Base-by-base conservation (phyloP, 1,139 yeast species). In the Diutina siamensis region DNA sequence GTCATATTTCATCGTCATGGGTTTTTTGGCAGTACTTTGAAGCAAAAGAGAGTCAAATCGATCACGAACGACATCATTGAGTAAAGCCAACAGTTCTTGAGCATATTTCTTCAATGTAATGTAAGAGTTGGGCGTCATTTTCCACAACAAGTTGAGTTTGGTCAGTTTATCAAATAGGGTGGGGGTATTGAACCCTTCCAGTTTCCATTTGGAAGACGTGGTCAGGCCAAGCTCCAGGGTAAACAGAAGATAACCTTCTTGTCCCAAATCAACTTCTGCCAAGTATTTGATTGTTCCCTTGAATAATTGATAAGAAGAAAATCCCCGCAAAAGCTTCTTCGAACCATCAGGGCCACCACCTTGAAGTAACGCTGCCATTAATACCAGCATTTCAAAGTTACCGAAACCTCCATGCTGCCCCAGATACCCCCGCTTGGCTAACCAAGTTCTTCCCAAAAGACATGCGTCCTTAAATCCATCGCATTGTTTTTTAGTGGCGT, bases 381-480 rank as follows among this genome's bases (percentile, higher is more conserved):
- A 63, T 42, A 83, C 67, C 22, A 92, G 81, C 63, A 88, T 88
- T 64, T 92, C 97, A 60, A 87, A 87, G 54, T 83, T 86, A 15
- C 97, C 97, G 61, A 92, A 89, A 0, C 97, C 97, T 42, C 88
- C 88, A 45, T 72, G 68, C 21, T 74, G 65, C 0, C 95, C 79
- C 5, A 76, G 72, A 49, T 87, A 77, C 0, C 95, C 95, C 52
- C 95, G 73, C 63, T 92, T 97, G 46, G 77, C 74, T 40, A 92
- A 71, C 98, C 98, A 92, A 49, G 92, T 67, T 53, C 89, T 74
- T 2, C 97, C 97, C 46, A 92, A 69, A 15, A 82, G 76, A 52
- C 92, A 81, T 1, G 98, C 97, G 55, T 89, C 95, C 53, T 76
- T 77, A 62, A 87, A 92, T n/a, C 87, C 78, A 49, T 83, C 89